A percentile compares a stretch with the other conserved stretches of the same genome.
phyloP scores from a whole-genome alignment of 116 monocot species.

The Cymodocea nodosa region DNA sequence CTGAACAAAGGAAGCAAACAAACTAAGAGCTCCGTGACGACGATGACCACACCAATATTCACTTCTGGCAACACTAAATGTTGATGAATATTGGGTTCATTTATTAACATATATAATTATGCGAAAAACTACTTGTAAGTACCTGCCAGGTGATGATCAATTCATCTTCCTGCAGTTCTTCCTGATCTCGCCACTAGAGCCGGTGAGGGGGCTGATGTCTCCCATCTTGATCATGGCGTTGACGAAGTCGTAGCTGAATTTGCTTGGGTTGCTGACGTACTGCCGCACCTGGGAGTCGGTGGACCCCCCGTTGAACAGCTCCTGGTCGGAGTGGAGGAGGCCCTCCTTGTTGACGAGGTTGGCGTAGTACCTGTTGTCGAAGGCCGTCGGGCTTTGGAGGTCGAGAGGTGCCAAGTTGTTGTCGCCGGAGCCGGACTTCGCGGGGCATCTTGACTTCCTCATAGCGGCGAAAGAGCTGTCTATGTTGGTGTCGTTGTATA shows the following conservation, averaged over 20 bases:
- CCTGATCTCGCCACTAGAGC: conserved; percentile 35
- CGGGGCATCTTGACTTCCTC: conserved; percentile 38
- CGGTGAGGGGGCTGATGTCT: conserved; percentile 40
- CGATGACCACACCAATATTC: no score
- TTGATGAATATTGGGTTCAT: no score
- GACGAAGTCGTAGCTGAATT: conserved; percentile 27
- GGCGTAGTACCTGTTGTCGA: conserved; percentile 48
- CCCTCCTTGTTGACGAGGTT: conserved; percentile 20
- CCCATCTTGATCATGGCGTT: conserved; percentile 44
- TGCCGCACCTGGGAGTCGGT: conserved; percentile 18
- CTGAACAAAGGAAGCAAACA: no score
- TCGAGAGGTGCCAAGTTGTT: conserved; percentile 46
- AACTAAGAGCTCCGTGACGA: no score
- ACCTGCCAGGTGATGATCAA: background rate
- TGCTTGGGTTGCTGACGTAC: conserved; percentile 11
- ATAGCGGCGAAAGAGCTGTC: conserved; percentile 37
- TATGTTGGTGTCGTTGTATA: conserved; percentile 74
- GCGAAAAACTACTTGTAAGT: no score
- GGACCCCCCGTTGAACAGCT: conserved; percentile 25
- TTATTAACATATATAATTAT: no score
- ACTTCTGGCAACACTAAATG: no score
- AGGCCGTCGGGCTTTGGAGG: conserved; percentile 21
- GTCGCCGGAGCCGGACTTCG: conserved; percentile 23
- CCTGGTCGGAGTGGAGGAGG: conserved; percentile 39
- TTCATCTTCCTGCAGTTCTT: conserved; percentile 40